Conservation (phyloP, 345 rosid species). For the Populus alba region DNA sequence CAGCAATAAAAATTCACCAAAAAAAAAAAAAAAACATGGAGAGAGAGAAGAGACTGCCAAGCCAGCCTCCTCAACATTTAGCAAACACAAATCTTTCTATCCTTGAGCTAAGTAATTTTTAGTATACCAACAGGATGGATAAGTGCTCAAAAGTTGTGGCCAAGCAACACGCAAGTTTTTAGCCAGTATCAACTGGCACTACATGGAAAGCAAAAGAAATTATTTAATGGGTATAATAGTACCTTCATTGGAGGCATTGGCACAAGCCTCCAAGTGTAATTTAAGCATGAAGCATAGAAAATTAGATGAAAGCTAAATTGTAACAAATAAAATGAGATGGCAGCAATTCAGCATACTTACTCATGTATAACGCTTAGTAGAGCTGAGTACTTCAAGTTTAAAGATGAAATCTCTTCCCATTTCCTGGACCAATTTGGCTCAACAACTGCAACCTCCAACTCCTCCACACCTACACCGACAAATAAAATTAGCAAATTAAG, state of each 20-base stretch:
- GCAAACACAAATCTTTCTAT: background rate
- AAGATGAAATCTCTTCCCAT: slow-evolving; percentile 54
- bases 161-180: background rate
- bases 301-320: background rate
- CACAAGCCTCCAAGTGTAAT: background rate
- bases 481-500: slow-evolving; percentile 2
- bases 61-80: background rate
- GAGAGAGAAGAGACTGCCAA: background rate
- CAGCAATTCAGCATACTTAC: slow-evolving; percentile 47
- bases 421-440: slow-evolving; percentile 70
- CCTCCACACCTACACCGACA: slow-evolving; percentile 58
- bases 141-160: background rate
- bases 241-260: background rate
- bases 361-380: slow-evolving; percentile 44
- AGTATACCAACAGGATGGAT: background rate
- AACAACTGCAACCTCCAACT: slow-evolving; percentile 58
- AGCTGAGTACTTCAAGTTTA: slow-evolving; percentile 63
- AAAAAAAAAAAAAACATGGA: background rate
- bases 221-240: background rate
- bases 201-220: background rate
- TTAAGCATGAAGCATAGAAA: background rate
- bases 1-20: background rate
- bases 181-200: background rate
- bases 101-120: background rate
- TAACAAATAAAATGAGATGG: background rate